Evolutionary conservation across 1,284 basidiomycete species (phyloP).

Genomic region (Psilocybe mexicana): DNA sequence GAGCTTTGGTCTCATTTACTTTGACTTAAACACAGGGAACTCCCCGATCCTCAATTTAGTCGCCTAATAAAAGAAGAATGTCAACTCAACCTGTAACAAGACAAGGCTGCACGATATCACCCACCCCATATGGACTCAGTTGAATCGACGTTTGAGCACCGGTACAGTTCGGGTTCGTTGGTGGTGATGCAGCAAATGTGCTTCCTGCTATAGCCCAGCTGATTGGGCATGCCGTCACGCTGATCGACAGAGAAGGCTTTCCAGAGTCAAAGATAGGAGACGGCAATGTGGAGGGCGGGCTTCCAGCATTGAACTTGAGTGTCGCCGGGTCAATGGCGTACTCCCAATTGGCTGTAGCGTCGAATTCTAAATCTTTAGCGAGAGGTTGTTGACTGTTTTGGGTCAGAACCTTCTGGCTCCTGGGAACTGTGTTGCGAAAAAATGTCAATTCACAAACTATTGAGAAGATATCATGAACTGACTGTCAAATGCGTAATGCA

Average conservation of each 20-base stretch:
- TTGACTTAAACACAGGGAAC: conserved; percentile 41
- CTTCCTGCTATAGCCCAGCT: conserved; percentile 50
- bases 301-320: conserved; percentile 44
- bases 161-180: conserved; percentile 46
- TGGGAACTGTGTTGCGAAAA: conserved; percentile 30
- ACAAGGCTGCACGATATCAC: conserved; percentile 21
- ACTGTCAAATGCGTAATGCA: conserved; percentile 60
- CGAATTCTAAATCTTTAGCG: conserved; percentile 55
- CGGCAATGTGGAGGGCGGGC: conserved; percentile 43
- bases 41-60: conserved; percentile 57
- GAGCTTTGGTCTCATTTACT: not conserved
- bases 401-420: conserved; percentile 43
- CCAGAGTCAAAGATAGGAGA: conserved; percentile 58
- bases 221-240: conserved; percentile 50
- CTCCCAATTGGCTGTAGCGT: conserved; percentile 50
- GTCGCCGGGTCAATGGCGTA: conserved; percentile 58
- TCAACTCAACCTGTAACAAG: not conserved
- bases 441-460: conserved; percentile 6
- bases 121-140: conserved; percentile 53
- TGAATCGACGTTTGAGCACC: conserved; percentile 46
- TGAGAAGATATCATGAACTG: conserved; percentile 10
- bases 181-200: conserved; percentile 52
- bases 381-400: conserved; percentile 47
- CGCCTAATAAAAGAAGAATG: conserved; percentile 33
- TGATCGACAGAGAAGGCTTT: conserved; percentile 51